Conservation (phyloP, 2,329 filamentous ascomycete species). For the Fusarium abutilonis region DNA sequence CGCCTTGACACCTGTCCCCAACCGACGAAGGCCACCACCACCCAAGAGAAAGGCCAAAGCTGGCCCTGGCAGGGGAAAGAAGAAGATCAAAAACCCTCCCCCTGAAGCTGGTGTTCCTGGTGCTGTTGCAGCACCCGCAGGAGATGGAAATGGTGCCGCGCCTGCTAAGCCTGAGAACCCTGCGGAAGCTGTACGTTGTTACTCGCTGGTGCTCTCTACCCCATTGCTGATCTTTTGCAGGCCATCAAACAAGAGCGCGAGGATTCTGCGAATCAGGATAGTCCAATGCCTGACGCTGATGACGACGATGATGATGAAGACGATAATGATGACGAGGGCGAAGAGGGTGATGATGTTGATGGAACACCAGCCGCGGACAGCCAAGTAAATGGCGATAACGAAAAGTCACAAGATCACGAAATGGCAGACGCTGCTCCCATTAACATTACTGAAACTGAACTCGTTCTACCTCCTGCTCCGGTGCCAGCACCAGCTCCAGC, state of each 20-base stretch:
- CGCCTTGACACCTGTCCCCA: constrained; percentile 54
- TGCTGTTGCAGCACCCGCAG: constrained; percentile 47
- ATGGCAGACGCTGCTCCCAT: constrained; percentile 51
- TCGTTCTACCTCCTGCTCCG: constrained; percentile 21
- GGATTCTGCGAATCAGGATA: constrained; percentile 58
- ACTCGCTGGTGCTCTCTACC: not conserved
- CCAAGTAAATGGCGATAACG: constrained; percentile 46
- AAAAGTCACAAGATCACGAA: constrained; percentile 50
- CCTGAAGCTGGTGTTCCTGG: constrained; percentile 49
- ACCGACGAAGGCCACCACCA: constrained; percentile 73
- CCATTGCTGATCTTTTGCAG: constrained; percentile 45
- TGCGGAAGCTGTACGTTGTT: constrained; percentile 48
- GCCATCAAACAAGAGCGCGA: constrained; percentile 53
- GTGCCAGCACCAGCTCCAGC: constrained; percentile 12
- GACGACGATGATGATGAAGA: constrained; percentile 60
- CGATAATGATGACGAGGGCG: constrained; percentile 59
- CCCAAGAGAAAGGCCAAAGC: constrained; percentile 83
- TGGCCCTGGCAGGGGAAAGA: constrained; percentile 78
- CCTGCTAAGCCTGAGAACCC: constrained; percentile 52
- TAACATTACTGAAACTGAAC: constrained; percentile 29
- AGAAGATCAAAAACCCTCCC: constrained; percentile 73
- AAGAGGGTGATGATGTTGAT: constrained; percentile 60
- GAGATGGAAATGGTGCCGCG: constrained; percentile 51
- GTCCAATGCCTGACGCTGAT: constrained; percentile 64
- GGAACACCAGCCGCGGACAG: constrained; percentile 46